Base-by-base conservation (phyloP, 2,329 filamentous ascomycete genomes). In the Ophiocordyceps camponoti-leonardi region DNA sequence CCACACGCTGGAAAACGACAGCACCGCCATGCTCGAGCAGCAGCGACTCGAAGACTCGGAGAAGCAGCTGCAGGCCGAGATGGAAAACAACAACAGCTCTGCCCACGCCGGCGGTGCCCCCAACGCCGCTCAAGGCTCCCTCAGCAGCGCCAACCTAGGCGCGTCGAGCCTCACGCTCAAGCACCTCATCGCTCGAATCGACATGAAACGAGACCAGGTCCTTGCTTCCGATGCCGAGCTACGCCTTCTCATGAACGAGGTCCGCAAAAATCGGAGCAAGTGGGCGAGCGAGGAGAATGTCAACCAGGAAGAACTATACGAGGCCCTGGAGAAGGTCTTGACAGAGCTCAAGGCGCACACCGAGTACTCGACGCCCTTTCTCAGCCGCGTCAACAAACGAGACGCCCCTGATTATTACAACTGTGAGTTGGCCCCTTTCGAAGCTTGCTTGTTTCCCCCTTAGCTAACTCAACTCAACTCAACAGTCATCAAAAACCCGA, bases 221-320 rank as follows among this genome's bases (percentile, higher is more conserved):
- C 78, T 81, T 59, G 90, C 92, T 18, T 94, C 88, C 1, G 92
- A 98, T 66, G 83, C 87, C 22, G 90, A 98, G 58, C 70, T 98
- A 48, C 79, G 92, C 48, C 86, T 83, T 44, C 68, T 98, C 48
- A 94, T 98, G 75, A 95, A 92, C 55, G 92, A 98, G 63, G 92
- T 98, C 18, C 79, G 92, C 51, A 98, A 96, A 63, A 96, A 96
- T 55, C 75, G 92, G 56, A 96, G 90, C 64, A 98, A 98, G 66
- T 98, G 92, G 92, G 90, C 92, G 4, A 96, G 84, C 60, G 92
- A 96, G 62, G 92, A 98, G 54, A 92, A 93, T 53, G 83, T 98
- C 49, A 90, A 92, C 48, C 92, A 98, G 63, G 92, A 98, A 63
- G 92, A 98, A 63, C 72, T 98, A 6, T 98, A 98, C 60, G 92